phyloP scores from a whole-genome alignment of 148 eudicot species.

The Fagopyrum homotropicum region DNA sequence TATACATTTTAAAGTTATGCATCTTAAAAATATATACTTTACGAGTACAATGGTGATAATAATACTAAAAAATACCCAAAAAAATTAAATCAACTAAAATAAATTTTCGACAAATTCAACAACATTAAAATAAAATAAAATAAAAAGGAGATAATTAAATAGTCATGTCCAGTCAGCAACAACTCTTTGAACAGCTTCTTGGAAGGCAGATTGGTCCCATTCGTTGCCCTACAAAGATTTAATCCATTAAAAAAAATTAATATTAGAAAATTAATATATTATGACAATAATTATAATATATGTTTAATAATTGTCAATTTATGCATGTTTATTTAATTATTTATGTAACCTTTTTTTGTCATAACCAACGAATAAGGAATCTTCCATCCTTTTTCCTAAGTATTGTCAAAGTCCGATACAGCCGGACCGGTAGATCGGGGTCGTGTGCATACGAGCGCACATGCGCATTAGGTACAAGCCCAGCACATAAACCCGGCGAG shows the following conservation, averaged over 20 bases:
- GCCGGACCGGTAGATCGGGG: no score
- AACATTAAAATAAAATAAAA: not conserved
- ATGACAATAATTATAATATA: not conserved
- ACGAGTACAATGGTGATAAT: no score
- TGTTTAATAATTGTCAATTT: conserved; percentile 9
- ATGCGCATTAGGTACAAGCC: no score
- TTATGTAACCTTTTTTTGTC: conserved; percentile 5
- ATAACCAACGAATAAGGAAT: not conserved
- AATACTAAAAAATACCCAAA: no score
- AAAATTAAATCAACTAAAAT: no score
- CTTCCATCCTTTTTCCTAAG: not conserved
- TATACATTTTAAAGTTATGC: no score
- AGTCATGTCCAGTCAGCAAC: conserved; percentile 22
- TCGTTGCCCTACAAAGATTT: conserved; percentile 38
- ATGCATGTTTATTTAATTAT: not conserved
- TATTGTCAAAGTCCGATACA: no score
- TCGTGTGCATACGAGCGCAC: no score
- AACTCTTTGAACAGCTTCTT: conserved; percentile 55
- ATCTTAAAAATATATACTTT: no score
- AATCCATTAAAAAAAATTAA: not conserved
- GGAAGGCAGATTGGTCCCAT: conserved; percentile 62
- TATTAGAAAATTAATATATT: no score
- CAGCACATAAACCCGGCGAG: no score
- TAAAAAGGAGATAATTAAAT: not conserved
- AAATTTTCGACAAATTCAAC: no score